These are phyloP conservation scores for Phylloporus rhodoxanthus DNA, from an alignment of 768 basidiomycete species.

Conservation along the genomic window DNA sequence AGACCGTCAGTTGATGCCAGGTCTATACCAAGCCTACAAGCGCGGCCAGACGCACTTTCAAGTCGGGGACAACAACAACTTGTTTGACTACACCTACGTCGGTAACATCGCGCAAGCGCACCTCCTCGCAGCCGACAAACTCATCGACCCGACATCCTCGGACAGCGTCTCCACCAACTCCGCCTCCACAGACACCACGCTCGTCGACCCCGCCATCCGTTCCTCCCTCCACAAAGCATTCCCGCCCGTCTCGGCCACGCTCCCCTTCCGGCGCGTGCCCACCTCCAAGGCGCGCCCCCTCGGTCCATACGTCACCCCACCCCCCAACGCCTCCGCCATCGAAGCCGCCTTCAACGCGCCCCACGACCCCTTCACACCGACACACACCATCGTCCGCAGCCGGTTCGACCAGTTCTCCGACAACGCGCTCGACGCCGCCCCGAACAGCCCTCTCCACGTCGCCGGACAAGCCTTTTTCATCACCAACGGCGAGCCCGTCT, in stretches of 20 bases:
- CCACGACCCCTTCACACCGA: constrained; percentile 29
- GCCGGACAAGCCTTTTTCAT: constrained; percentile 95
- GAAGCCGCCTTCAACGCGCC: constrained; percentile 51
- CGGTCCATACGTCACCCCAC: constrained; percentile 69
- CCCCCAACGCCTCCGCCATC: constrained; percentile 52
- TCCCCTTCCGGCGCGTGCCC: constrained; percentile 60
- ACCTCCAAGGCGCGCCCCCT: constrained; percentile 77
- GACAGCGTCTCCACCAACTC: constrained; percentile 16
- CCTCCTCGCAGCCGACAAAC: constrained; percentile 86
- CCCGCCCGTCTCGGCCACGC: constrained; percentile 58
- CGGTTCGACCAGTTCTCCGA: constrained; percentile 79
- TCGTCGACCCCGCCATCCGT: constrained; percentile 39
- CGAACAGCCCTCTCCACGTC: constrained; percentile 61
- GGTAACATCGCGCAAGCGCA: constrained; percentile 94
- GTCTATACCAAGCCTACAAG: constrained; percentile 74
- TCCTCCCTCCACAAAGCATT: constrained; percentile 47
- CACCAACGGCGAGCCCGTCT: constrained; percentile 92
- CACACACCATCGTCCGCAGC: constrained; percentile 61
- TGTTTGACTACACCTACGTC: constrained; percentile 96
- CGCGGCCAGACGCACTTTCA: constrained; percentile 86
- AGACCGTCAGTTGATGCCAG: constrained; percentile 79
- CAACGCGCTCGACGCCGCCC: constrained; percentile 45
- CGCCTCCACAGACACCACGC: constrained; percentile 28
- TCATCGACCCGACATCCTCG: constrained; percentile 45
- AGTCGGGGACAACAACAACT: constrained; percentile 87